Conservation (phyloP, 371 early-diverging fungal genomes). For the Dichotomocladium elegans region DNA sequence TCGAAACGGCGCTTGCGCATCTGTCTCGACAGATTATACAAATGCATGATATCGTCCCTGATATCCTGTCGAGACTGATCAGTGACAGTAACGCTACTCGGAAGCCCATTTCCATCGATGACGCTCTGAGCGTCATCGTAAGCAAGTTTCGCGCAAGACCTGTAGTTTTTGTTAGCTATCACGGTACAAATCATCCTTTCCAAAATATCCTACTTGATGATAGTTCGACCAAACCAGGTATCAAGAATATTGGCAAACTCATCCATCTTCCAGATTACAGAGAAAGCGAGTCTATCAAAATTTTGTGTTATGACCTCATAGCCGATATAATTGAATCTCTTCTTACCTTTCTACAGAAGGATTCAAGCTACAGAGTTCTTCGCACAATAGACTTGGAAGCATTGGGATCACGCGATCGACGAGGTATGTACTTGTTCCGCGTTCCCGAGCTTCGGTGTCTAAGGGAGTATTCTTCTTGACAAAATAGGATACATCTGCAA, state of each 20-base stretch:
- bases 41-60: slow-evolving; percentile 13
- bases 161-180: slow-evolving; percentile 10
- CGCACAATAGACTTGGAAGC: slow-evolving; percentile 91
- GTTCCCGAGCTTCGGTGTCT: slow-evolving; percentile 71
- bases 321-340: not conserved
- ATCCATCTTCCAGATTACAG: slow-evolving; percentile 78
- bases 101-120: slow-evolving; percentile 56
- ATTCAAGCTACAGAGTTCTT: slow-evolving; percentile 56
- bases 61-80: not conserved
- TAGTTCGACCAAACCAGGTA: slow-evolving; percentile 61
- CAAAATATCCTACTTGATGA: slow-evolving; percentile 50
- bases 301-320: not conserved
- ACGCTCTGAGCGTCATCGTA: slow-evolving; percentile 85
- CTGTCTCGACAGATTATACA: slow-evolving; percentile 60
- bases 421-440: slow-evolving; percentile 96
- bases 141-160: slow-evolving; percentile 62
- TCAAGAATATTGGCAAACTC: slow-evolving; percentile 55
- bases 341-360: slow-evolving; percentile 40
- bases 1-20: slow-evolving; percentile 77
- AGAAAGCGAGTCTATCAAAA: slow-evolving; percentile 28
- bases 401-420: slow-evolving; percentile 93
- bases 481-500: slow-evolving; percentile 8
- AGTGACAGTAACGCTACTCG: slow-evolving; percentile 16
- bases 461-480: slow-evolving; percentile 17
- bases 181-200: too few species aligned